Evolutionary conservation across 2,329 filamentous ascomycete species (phyloP), one percentile per base, ranked within the genome.

Genomic region (Remersonia thermophila): DNA sequence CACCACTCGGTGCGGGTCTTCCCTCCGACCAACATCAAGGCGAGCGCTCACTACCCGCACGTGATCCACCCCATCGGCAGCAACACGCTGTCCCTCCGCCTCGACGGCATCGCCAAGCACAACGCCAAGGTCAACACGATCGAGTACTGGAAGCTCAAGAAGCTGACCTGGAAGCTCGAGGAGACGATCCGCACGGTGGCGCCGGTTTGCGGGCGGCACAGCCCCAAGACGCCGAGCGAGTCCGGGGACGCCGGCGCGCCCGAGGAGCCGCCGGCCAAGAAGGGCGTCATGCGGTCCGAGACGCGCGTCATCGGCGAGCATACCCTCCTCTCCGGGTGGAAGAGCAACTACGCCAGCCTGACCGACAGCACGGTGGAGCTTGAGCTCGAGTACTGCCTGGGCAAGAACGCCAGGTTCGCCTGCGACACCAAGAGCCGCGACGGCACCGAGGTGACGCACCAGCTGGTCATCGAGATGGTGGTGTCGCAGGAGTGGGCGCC

Each of bases 1-100:
- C 89, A 93, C 60, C 80, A 87, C 60, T 93, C 83, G 12, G 78
- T 94, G 44, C 84, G 89, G 52, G 83, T 96, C 53, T 98, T 98
- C 61, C 91, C 89, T 32, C 89, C 91, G 0, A 98, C 91, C 47
- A 91, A 93, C 61, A 79, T 98, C 51, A 87, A 84, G 47, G 83
- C 85, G 40, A 80, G 78, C 52, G 81, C 91, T 44, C 78, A 84
- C 51, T 79, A 93, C 45, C 80, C 80, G 32, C 76, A 83, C 27
- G 75, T 93, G 45, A 78, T 95, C 44, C 80, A 94, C 61, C 86
- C 89, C 4, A 83, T 87, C 41, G 83, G 84, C 50, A 77, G 74
- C 50, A 89, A 93, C 61, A 80, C 69, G 9, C 71, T 95, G 33
- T 71, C 75, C 31, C 77, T 95, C 61, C 78, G 80, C 35, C 72